Percentiles rank a stretch among this genome's conserved stretches.
phyloP scores from a whole-genome alignment of 2,329 filamentous ascomycete species.

The Nothomitra cinnamomea region DNA sequence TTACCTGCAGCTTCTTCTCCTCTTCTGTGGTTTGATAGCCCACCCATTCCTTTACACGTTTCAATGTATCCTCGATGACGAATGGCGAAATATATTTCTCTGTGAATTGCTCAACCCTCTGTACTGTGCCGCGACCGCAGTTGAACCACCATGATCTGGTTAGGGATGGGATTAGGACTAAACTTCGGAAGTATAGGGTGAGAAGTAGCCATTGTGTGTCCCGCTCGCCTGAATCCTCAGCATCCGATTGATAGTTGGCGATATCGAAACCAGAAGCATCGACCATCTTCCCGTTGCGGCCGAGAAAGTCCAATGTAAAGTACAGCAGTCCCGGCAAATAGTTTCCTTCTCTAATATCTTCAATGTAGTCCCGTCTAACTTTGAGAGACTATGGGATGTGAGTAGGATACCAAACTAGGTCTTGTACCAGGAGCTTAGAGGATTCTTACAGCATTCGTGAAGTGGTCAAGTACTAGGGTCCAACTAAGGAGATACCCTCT shows the following conservation, averaged over 20 bases:
- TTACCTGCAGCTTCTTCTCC: conserved; percentile 44
- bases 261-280: conserved; percentile 55
- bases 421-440: neutral
- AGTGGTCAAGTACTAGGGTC: conserved; percentile 80
- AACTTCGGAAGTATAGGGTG: conserved; percentile 68
- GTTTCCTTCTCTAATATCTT: conserved; percentile 58
- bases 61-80: conserved; percentile 46
- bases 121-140: conserved; percentile 59
- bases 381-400: conserved; percentile 44
- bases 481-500: conserved; percentile 76
- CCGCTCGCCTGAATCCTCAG: conserved; percentile 38
- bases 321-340: conserved; percentile 53
- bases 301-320: conserved; percentile 72
- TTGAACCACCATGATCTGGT: conserved; percentile 76
- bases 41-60: conserved; percentile 53
- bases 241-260: conserved; percentile 34
- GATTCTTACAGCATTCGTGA: conserved; percentile 41
- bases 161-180: conserved; percentile 61
- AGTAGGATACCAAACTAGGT: neutral
- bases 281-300: conserved; percentile 56
- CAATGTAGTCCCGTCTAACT: conserved; percentile 64
- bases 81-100: conserved; percentile 63
- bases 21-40: conserved; percentile 24
- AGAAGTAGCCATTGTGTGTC: conserved; percentile 71
- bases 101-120: conserved; percentile 71